A percentile compares a stretch with the other conserved stretches of the same genome.
phyloP scores from a whole-genome alignment of 2,329 filamentous ascomycete genomes.

The Claviceps fusiformis region DNA sequence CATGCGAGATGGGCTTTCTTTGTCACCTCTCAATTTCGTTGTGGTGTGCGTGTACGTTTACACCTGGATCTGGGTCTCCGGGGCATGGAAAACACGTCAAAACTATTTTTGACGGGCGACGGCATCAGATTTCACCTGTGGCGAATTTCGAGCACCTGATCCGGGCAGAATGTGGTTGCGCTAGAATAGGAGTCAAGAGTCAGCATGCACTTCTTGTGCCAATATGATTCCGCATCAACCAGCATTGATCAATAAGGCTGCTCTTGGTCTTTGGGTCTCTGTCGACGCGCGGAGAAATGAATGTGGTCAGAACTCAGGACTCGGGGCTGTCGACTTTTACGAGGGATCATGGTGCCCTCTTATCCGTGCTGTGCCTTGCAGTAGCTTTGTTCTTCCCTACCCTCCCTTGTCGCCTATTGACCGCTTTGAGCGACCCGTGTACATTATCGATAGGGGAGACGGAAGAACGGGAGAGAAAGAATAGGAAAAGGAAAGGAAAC shows the following conservation, averaged over 20 bases:
- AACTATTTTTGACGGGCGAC: background rate
- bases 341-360: background rate
- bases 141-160: background rate
- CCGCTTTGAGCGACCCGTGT: background rate
- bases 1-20: background rate
- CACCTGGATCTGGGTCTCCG: background rate
- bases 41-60: background rate
- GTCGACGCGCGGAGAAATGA: background rate
- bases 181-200: background rate
- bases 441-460: background rate
- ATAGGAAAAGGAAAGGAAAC: background rate
- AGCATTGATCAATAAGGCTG: background rate
- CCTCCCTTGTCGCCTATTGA: background rate
- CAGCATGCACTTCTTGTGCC: too few relatives aligned
- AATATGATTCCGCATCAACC: background rate
- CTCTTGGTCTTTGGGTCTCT: background rate
- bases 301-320: background rate
- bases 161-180: background rate
- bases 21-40: background rate
- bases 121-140: background rate
- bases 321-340: background rate
- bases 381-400: background rate
- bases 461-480: background rate
- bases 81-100: background rate
- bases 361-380: conserved; percentile 2